These are phyloP conservation scores for Cyclotella kingstonii DNA, from an alignment of 108 stramenopile species.

Conservation along the genomic window DNA sequence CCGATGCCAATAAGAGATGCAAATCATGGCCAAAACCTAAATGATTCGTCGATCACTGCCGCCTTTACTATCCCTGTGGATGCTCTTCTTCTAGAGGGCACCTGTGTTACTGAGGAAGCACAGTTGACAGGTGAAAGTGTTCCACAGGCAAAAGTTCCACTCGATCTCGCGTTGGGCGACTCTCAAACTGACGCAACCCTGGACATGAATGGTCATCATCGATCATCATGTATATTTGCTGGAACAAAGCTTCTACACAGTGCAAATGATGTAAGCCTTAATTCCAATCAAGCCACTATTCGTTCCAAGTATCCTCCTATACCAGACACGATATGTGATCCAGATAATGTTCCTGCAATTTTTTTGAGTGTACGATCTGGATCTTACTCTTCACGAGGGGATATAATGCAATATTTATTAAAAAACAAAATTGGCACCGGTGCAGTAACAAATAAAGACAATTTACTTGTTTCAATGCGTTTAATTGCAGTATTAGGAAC, in stretches of 20 bases:
- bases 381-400: constrained; percentile 84
- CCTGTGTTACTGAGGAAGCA: constrained; percentile 77
- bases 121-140: constrained; percentile 86
- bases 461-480: constrained; percentile 48
- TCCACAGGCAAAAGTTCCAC: constrained; percentile 60
- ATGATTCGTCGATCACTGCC: too few species aligned
- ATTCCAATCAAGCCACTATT: not conserved
- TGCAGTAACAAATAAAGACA: constrained; percentile 47
- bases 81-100: constrained; percentile 54
- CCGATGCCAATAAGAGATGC: not conserved
- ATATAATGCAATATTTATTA: constrained; percentile 62
- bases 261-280: constrained; percentile 11
- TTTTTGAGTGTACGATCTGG: constrained; percentile 74
- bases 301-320: constrained; percentile 9
- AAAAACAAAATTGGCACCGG: constrained; percentile 40
- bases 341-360: constrained; percentile 4
- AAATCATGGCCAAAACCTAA: too few species aligned
- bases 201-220: constrained; percentile 51
- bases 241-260: constrained; percentile 58
- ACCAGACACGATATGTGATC: not conserved
- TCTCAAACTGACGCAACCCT: not conserved
- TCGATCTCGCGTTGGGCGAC: constrained; percentile 25
- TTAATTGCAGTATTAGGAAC: constrained; percentile 43
- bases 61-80: constrained; percentile 51
- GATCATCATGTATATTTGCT: constrained; percentile 65